These are phyloP conservation scores for Cadophora luteo-olivacea DNA, from an alignment of 2,329 filamentous ascomycete species.

Conservation along the genomic window DNA sequence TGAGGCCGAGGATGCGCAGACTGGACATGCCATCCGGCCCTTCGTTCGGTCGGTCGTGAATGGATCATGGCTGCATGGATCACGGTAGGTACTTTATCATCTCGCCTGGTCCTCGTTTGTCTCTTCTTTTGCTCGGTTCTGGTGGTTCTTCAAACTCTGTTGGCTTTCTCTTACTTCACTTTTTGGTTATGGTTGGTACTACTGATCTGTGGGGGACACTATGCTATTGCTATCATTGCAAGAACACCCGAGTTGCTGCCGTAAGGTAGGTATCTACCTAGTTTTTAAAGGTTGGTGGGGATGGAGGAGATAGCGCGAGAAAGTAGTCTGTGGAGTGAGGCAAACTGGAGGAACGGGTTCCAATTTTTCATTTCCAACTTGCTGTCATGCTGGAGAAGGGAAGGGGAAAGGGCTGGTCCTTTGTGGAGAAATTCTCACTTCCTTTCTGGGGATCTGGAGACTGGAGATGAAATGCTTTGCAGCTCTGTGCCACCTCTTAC, in stretches of 20 bases:
- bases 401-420: constrained; percentile 1
- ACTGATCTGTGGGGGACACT: neutral
- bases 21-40: constrained; percentile 7
- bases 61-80: neutral
- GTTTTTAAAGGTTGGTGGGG: neutral
- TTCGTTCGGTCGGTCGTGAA: neutral
- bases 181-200: too few species aligned
- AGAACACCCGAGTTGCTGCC: neutral
- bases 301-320: constrained; percentile 2
- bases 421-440: neutral
- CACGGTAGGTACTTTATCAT: neutral
- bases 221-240: neutral
- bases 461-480: neutral
- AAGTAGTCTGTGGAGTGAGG: neutral
- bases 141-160: constrained; percentile 1
- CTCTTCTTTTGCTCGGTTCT: too few species aligned
- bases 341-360: constrained; percentile 16
- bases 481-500: neutral
- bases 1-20: constrained; percentile 23
- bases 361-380: neutral
- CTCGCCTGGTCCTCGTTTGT: neutral
- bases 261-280: too few species aligned
- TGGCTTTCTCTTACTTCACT: neutral
- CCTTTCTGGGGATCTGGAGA: constrained; percentile 17
- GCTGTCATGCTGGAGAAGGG: neutral